A percentile compares a stretch with the other conserved stretches of the same genome.
These are phyloP conservation scores for Penicillium crustosum DNA, from an alignment of 2,329 filamentous ascomycete genomes.

Conservation along the genomic window DNA sequence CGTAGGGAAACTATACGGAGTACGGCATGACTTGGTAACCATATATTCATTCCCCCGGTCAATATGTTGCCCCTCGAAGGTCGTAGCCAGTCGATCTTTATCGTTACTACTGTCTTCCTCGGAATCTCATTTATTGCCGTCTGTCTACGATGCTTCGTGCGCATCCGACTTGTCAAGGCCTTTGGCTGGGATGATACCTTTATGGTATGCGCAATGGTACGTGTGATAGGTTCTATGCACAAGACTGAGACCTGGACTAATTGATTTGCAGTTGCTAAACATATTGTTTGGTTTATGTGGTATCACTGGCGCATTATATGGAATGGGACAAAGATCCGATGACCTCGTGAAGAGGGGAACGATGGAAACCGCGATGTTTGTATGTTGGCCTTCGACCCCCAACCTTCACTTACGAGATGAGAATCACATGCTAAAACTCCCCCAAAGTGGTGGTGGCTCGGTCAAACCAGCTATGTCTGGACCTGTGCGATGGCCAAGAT, in stretches of 20 bases:
- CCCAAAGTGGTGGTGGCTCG: constrained; percentile 53
- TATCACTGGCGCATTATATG: constrained; percentile 35
- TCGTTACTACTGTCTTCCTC: constrained; percentile 35
- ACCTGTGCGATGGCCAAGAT: constrained; percentile 51
- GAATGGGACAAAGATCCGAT: constrained; percentile 30
- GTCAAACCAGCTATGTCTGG: constrained; percentile 55
- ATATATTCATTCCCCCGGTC: constrained; percentile 6
- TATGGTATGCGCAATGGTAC: constrained; percentile 41
- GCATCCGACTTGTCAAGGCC: constrained; percentile 34
- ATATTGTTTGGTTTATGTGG: constrained; percentile 39
- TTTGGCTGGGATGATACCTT: constrained; percentile 42
- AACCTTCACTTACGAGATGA: neutral
- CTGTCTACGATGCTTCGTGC: constrained; percentile 39
- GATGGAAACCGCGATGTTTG: constrained; percentile 24
- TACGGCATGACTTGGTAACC: constrained; percentile 16
- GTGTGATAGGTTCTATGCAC: neutral
- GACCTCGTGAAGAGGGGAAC: constrained; percentile 19
- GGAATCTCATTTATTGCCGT: constrained; percentile 35
- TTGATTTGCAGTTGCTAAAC: constrained; percentile 27
- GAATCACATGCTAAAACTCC: constrained; percentile 3
- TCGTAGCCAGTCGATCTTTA: constrained; percentile 35
- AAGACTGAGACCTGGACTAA: neutral
- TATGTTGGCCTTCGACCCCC: neutral
- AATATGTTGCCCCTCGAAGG: constrained; percentile 35
- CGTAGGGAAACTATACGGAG: neutral